Percentiles rank a stretch among this genome's conserved stretches.
Conservation (phyloP, 2,329 filamentous ascomycete genomes). For the Drechslerella dactyloides region DNA sequence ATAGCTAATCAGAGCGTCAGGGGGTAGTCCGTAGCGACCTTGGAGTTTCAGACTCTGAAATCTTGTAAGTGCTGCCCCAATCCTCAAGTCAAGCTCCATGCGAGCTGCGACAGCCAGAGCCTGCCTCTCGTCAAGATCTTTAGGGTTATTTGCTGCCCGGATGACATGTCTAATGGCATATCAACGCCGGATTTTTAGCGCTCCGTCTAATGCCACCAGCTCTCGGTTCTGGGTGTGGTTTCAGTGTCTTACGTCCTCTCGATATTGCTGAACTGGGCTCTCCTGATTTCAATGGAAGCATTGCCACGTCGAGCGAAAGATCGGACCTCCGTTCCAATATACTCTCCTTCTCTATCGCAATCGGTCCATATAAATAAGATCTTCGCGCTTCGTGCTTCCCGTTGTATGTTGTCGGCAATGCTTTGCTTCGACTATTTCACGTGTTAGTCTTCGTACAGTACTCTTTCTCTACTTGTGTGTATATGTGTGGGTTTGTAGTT, state of each 20-base stretch:
- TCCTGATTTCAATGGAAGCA: conserved; percentile 74
- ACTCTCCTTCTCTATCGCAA: conserved; percentile 95
- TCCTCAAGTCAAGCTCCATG: conserved; percentile 89
- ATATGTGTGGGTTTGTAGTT: background rate
- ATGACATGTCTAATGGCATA: conserved; percentile 77
- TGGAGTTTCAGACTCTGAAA: conserved; percentile 82
- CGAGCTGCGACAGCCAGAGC: conserved; percentile 85
- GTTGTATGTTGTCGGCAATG: conserved; percentile 83
- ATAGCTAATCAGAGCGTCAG: conserved; percentile 76
- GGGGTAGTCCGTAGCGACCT: conserved; percentile 69
- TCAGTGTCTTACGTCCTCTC: conserved; percentile 76
- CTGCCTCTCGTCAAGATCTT: conserved; percentile 81
- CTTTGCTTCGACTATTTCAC: conserved; percentile 60
- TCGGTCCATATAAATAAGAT: conserved; percentile 97
- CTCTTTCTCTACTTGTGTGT: background rate
- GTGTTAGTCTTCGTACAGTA: background rate
- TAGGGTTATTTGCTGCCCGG: conserved; percentile 76
- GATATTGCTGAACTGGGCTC: conserved; percentile 94
- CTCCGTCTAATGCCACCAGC: too few relatives aligned
- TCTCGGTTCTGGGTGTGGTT: too few relatives aligned
- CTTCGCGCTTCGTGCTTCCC: conserved; percentile 74
- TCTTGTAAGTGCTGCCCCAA: conserved; percentile 89
- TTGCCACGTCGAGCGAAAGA: conserved; percentile 79
- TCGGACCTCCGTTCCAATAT: conserved; percentile 91
- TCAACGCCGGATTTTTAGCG: too few relatives aligned